A percentile compares a stretch with the other conserved stretches of the same genome.
Conservation (phyloP, 2,329 filamentous ascomycete species). For the Macrophomina phaseolina region DNA sequence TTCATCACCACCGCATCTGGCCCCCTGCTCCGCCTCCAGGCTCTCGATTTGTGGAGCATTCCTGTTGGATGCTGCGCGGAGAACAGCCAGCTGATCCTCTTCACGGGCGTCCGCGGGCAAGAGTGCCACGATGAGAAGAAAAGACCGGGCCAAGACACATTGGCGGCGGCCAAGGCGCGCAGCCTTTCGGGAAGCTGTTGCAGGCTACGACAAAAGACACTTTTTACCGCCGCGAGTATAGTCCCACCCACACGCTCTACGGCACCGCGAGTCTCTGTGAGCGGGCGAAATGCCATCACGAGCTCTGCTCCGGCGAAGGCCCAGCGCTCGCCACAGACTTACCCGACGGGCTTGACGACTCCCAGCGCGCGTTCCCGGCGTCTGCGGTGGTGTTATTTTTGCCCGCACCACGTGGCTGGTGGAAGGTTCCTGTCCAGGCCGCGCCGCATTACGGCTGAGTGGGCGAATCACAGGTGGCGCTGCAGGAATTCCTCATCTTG, state of each 20-base stretch:
- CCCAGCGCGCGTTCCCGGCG: neutral
- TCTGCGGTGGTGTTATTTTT: slow-evolving; percentile 2
- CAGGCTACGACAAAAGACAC: neutral
- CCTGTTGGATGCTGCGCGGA: neutral
- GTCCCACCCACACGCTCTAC: neutral
- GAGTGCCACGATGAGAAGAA: slow-evolving; percentile 9
- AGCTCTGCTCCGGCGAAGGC: neutral
- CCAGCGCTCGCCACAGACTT: slow-evolving; percentile 2
- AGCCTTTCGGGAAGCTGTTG: neutral
- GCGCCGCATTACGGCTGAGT: neutral
- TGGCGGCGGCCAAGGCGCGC: neutral
- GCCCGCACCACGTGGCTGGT: slow-evolving; percentile 13
- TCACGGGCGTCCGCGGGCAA: neutral
- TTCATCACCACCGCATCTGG: neutral
- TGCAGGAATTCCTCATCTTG: slow-evolving; percentile 12
- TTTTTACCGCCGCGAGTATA: too few species aligned
- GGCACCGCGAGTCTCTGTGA: neutral
- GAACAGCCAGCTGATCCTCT: slow-evolving; percentile 4
- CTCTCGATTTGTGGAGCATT: neutral
- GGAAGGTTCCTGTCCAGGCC: neutral
- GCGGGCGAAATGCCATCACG: neutral
- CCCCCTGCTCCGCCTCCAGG: neutral
- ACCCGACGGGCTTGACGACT: slow-evolving; percentile 4
- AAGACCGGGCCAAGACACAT: neutral
- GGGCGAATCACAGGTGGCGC: neutral